Percentiles rank a stretch among this genome's conserved stretches.
Evolutionary conservation across 306 rosid species (phyloP).

Genomic region (Lablab purpureus): DNA sequence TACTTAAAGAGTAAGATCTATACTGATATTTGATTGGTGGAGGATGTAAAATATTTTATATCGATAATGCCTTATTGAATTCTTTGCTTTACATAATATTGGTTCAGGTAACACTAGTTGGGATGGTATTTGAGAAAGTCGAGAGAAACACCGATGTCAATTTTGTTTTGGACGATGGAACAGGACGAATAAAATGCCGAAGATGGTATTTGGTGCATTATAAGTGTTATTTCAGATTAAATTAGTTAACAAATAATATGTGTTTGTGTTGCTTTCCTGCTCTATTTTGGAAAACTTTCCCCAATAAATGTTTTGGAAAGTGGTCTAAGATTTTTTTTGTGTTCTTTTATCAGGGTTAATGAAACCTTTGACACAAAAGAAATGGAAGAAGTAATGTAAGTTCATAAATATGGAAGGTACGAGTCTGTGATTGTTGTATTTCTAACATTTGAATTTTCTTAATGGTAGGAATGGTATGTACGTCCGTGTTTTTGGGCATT

Average conservation of each 20-base stretch:
- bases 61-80: neutral
- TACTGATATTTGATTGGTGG: neutral
- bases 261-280: neutral
- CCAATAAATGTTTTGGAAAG: neutral
- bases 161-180: slow-evolving; percentile 83
- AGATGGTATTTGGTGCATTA: slow-evolving; percentile 73
- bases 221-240: slow-evolving; percentile 18
- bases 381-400: slow-evolving; percentile 82
- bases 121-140: slow-evolving; percentile 75
- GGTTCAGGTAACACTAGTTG: slow-evolving; percentile 61
- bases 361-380: slow-evolving; percentile 75
- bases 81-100: neutral
- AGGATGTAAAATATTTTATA: neutral
- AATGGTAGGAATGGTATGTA: slow-evolving; percentile 54
- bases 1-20: neutral
- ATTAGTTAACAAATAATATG: neutral
- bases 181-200: slow-evolving; percentile 79
- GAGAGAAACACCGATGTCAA: slow-evolving; percentile 80
- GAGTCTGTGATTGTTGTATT: slow-evolving; percentile 2
- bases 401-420: slow-evolving; percentile 5
- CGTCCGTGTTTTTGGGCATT: slow-evolving; percentile 78
- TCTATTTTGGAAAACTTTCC: neutral
- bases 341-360: slow-evolving; percentile 67
- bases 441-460: slow-evolving; percentile 44
- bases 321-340: slow-evolving; percentile 18